Conservation (phyloP, 306 rosid species). For the Malus orientalis region DNA sequence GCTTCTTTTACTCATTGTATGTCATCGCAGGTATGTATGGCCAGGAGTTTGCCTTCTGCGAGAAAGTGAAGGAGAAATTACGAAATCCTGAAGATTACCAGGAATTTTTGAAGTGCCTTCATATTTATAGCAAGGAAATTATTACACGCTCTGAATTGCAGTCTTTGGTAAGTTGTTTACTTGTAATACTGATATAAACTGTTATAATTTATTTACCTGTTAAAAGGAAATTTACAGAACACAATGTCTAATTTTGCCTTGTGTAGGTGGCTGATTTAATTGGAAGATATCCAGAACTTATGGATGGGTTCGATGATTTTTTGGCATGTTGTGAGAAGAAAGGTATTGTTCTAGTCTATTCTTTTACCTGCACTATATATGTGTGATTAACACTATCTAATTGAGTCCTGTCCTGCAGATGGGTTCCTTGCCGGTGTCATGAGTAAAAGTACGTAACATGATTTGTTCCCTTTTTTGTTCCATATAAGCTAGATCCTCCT, state of each 20-base stretch:
- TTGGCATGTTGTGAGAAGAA: constrained; percentile 82
- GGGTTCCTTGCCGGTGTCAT: constrained; percentile 97
- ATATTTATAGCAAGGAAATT: constrained; percentile 92
- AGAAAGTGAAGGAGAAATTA: constrained; percentile 84
- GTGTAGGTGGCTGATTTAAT: constrained; percentile 77
- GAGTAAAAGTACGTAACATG: constrained; percentile 76
- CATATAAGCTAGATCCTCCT: constrained; percentile 8
- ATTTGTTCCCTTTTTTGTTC: constrained; percentile 22
- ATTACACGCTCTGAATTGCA: constrained; percentile 80
- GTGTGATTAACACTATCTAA: constrained; percentile 29
- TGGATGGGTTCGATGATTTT: constrained; percentile 90
- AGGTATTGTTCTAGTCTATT: constrained; percentile 47
- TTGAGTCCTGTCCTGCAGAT: constrained; percentile 52
- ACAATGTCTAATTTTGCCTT: constrained; percentile 17
- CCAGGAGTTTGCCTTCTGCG: constrained; percentile 78
- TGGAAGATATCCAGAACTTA: constrained; percentile 75
- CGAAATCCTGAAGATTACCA: constrained; percentile 76
- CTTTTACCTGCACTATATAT: constrained; percentile 19
- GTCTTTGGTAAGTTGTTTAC: constrained; percentile 55
- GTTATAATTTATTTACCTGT: neutral
- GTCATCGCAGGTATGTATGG: constrained; percentile 53
- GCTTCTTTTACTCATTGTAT: constrained; percentile 5
- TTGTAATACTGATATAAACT: neutral
- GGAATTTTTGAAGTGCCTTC: constrained; percentile 93
- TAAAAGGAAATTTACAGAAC: constrained; percentile 1